phyloP scores from a whole-genome alignment of 2,329 filamentous ascomycete species.

The Paracoccidioides brasiliensis region DNA sequence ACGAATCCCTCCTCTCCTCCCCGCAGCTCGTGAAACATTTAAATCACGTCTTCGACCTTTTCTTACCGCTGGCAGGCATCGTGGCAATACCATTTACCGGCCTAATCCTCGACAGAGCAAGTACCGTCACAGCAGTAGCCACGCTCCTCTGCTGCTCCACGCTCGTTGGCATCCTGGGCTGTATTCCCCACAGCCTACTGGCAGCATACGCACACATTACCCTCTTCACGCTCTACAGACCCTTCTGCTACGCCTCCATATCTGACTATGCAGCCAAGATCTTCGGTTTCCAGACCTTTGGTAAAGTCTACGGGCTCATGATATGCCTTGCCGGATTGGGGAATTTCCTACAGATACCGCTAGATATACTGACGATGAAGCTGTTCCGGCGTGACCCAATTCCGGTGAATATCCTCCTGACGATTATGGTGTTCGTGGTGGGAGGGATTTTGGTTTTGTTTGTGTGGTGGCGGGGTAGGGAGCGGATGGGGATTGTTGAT shows the following conservation, averaged over 20 bases:
- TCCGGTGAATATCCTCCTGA: conserved; percentile 60
- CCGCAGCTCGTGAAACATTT: conserved; percentile 50
- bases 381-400: conserved; percentile 59
- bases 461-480: conserved; percentile 39
- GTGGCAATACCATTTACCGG: conserved; percentile 77
- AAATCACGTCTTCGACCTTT: conserved; percentile 74
- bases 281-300: conserved; percentile 83
- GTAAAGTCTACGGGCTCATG: conserved; percentile 79
- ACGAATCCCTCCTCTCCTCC: conserved; percentile 59
- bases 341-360: conserved; percentile 68
- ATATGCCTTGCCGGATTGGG: conserved; percentile 73
- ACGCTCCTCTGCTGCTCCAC: conserved; percentile 61
- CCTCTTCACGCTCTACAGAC: conserved; percentile 76
- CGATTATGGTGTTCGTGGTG: conserved; percentile 49
- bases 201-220: conserved; percentile 61
- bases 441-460: conserved; percentile 54
- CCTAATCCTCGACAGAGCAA: conserved; percentile 60
- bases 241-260: conserved; percentile 83
- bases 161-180: conserved; percentile 60
- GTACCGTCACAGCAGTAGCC: conserved; percentile 56
- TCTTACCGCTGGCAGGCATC: conserved; percentile 68
- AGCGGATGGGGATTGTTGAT: conserved; percentile 1
- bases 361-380: conserved; percentile 66
- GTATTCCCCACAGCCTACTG: conserved; percentile 53
- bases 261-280: conserved; percentile 86